Evolutionary conservation across 768 basidiomycete species (phyloP).

Genomic region (Amanita fuliginea): DNA sequence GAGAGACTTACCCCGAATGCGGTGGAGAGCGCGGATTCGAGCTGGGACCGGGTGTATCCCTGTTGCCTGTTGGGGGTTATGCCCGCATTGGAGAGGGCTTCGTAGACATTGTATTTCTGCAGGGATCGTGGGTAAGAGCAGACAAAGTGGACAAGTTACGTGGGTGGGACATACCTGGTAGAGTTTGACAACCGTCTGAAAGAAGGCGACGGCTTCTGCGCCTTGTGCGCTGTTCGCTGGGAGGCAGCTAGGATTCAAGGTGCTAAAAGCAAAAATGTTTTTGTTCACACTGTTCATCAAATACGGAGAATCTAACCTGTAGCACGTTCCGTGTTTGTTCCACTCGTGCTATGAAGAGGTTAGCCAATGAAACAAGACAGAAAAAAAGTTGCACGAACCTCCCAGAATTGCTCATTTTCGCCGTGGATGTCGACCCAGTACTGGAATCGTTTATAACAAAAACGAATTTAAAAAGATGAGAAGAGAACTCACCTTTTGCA

Average conservation of each 20-base stretch:
- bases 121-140: not conserved
- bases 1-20: not conserved
- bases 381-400: conserved; percentile 22
- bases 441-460: conserved; percentile 10
- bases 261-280: conserved; percentile 23
- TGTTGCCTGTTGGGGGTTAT: not conserved
- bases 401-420: conserved; percentile 47
- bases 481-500: conserved; percentile 21
- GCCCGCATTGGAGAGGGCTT: not conserved
- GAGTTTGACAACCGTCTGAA: conserved; percentile 23
- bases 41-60: not conserved
- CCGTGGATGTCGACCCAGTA: conserved; percentile 46
- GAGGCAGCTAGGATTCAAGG: conserved; percentile 39
- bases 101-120: conserved; percentile 2
- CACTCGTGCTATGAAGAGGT: conserved; percentile 39
- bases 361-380: not conserved
- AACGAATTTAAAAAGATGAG: no score
- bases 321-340: conserved; percentile 44
- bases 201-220: conserved; percentile 53
- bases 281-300: not conserved
- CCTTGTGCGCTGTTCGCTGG: conserved; percentile 38
- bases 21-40: not conserved
- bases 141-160: not conserved
- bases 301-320: conserved; percentile 14
- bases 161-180: not conserved